phyloP scores from a whole-genome alignment of 257 asterid species.

The Przewalskia tangutica region DNA sequence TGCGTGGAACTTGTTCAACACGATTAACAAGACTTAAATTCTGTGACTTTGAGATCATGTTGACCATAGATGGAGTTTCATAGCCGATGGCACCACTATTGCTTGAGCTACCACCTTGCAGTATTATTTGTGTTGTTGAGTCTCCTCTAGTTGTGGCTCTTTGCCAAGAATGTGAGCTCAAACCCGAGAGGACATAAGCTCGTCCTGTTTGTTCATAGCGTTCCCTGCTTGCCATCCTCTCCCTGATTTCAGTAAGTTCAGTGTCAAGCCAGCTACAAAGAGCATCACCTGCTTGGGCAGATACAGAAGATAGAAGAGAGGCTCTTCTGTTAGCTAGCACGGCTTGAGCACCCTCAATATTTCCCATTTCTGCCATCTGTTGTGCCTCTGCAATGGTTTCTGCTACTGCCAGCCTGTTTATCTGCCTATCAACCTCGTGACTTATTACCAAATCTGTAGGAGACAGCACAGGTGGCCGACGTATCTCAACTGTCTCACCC shows the following conservation, averaged over 20 bases:
- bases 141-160: constrained; percentile 36
- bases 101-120: constrained; percentile 13
- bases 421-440: constrained; percentile 39
- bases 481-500: constrained; percentile 17
- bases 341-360: constrained; percentile 24
- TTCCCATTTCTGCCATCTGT: constrained; percentile 28
- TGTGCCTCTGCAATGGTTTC: constrained; percentile 34
- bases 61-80: constrained; percentile 25
- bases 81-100: constrained; percentile 7
- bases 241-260: constrained; percentile 25
- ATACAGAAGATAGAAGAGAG: constrained; percentile 10
- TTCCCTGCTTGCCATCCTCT: constrained; percentile 23
- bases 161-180: constrained; percentile 38
- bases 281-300: constrained; percentile 26
- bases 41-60: constrained; percentile 22
- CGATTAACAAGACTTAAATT: not conserved
- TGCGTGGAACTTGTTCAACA: not conserved
- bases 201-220: constrained; percentile 25
- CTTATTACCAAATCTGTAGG: constrained; percentile 9
- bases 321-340: constrained; percentile 12
- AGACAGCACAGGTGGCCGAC: constrained; percentile 15
- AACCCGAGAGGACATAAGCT: constrained; percentile 28
- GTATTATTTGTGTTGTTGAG: not conserved
- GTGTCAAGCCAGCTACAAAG: constrained; percentile 21
- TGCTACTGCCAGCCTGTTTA: constrained; percentile 20